Evolutionary conservation across 305 asterid species (phyloP).

Genomic region (Plantago coronopus): DNA sequence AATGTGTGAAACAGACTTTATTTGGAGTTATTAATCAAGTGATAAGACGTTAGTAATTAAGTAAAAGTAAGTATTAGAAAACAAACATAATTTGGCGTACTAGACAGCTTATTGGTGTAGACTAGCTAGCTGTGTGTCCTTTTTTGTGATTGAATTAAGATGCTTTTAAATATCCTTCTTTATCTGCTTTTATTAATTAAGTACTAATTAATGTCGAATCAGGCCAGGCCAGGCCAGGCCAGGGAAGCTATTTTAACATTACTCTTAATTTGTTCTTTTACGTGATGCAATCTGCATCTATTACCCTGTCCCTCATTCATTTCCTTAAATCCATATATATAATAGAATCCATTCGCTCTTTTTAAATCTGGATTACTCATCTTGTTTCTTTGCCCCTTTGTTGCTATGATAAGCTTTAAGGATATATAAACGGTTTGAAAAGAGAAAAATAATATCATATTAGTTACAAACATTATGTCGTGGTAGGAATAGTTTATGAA

Average conservation of each 20-base stretch:
- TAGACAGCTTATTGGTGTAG: constrained; percentile 12
- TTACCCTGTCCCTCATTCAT: too few relatives aligned
- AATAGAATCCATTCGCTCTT: too few relatives aligned
- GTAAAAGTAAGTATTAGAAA: constrained; percentile 22
- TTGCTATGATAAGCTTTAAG: too few relatives aligned
- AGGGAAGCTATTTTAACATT: neutral
- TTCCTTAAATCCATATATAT: too few relatives aligned
- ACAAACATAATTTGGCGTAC: neutral
- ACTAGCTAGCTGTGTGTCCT: constrained; percentile 16
- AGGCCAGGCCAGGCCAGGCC: too few relatives aligned
- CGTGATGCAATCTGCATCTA: neutral
- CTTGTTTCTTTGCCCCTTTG: too few relatives aligned
- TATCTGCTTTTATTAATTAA: neutral
- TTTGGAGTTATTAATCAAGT: constrained; percentile 21
- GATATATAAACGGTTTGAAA: too few relatives aligned
- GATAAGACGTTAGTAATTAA: constrained; percentile 27
- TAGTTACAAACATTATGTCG: too few relatives aligned
- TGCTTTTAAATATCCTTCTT: constrained; percentile 5
- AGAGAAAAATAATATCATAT: too few relatives aligned
- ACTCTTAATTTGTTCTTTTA: constrained; percentile 18
- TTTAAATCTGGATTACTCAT: too few relatives aligned
- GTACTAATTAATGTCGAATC: neutral
- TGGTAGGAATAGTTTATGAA: too few relatives aligned
- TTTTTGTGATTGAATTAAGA: neutral
- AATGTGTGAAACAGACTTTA: constrained; percentile 20